Base-by-base conservation (phyloP, 75 land plant species). In the Pseudotsuga menziesii region DNA sequence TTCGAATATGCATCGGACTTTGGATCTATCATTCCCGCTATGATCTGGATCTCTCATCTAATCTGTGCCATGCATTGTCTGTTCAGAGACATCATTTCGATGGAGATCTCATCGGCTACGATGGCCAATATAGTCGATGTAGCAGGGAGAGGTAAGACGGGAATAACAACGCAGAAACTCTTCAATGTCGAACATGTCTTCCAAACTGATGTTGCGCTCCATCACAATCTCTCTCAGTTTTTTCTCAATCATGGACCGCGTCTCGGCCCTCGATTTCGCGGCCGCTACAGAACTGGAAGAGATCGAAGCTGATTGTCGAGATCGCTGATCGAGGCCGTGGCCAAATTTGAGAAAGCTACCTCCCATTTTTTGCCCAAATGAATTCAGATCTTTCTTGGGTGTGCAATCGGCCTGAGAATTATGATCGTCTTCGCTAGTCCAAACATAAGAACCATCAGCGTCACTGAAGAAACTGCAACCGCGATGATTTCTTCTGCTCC, bases 161-260 rank as follows among this genome's bases (percentile, higher is more conserved):
- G 86, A 81, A 63, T 89, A 89, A 73, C 82, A 86, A 8, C 82
- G 86, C 55, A 89, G 79, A 48, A 82, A 87, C 56, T 89, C 91
- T 70, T 86, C 91, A 55, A 89, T 57, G 55, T 89, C 91, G 60
- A 84, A 54, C 9, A 78, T 80, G 72, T 89, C 85, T 5, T 89
- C 88, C 69, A 83, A 57, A 61, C 77, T 77, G 26, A 78, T 77
- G 8, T 22, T 61, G 13, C 84, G 81, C 78, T 78, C 59, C 78
- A 76, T 75, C 78, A 83, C 87, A 59, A 85, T 35, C 41, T 83
- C 81, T 32, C 79, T 81, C 78, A 88, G 81, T 76, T 77, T 81
- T 52, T 83, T 29, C 61, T 17, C 71, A 6, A 25, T 56, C 12
- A 64, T n/a, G 23, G 23, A n/a, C 48, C 56, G 57, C 75, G 61